Conservation (phyloP, 202 grass and related monocot species). For the Setaria italica region DNA sequence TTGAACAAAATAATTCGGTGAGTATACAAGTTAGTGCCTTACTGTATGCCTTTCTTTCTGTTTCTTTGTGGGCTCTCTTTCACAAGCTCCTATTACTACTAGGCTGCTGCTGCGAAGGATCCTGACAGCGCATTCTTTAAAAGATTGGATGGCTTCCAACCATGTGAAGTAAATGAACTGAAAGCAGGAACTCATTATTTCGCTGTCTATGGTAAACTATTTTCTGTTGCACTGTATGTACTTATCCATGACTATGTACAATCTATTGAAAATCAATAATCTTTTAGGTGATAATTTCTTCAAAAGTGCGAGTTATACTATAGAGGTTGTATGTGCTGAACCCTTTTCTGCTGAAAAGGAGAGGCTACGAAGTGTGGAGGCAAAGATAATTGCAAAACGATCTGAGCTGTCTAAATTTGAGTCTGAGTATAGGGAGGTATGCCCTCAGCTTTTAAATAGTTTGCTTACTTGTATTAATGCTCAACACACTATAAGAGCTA, state of each 20-base stretch:
- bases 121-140: slow-evolving; percentile 93
- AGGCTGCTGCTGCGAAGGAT: slow-evolving; percentile 85
- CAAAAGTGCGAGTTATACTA: slow-evolving; percentile 87
- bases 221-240: slow-evolving; percentile 39
- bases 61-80: slow-evolving; percentile 42
- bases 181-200: slow-evolving; percentile 94
- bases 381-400: slow-evolving; percentile 81
- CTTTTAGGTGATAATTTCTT: slow-evolving; percentile 98
- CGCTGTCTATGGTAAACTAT: slow-evolving; percentile 83
- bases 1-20: slow-evolving; percentile 81
- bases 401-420: slow-evolving; percentile 95
- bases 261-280: slow-evolving; percentile 16
- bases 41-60: slow-evolving; percentile 6
- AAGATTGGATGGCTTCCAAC: slow-evolving; percentile 97
- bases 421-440: slow-evolving; percentile 91
- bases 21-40: slow-evolving; percentile 40
- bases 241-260: slow-evolving; percentile 6
- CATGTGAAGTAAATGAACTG: slow-evolving; percentile 97
- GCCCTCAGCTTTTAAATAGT: background rate
- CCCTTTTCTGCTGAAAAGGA: slow-evolving; percentile 80
- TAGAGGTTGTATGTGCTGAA: slow-evolving; percentile 89
- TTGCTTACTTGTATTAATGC: slow-evolving; percentile 12
- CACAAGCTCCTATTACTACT: slow-evolving; percentile 34
- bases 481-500: slow-evolving; percentile 39
- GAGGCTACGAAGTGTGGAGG: slow-evolving; percentile 74